A percentile compares a stretch with the other conserved stretches of the same genome.
These are phyloP conservation scores for Lodderomyces beijingensis DNA, from an alignment of 1,139 yeast species.

Conservation along the genomic window DNA sequence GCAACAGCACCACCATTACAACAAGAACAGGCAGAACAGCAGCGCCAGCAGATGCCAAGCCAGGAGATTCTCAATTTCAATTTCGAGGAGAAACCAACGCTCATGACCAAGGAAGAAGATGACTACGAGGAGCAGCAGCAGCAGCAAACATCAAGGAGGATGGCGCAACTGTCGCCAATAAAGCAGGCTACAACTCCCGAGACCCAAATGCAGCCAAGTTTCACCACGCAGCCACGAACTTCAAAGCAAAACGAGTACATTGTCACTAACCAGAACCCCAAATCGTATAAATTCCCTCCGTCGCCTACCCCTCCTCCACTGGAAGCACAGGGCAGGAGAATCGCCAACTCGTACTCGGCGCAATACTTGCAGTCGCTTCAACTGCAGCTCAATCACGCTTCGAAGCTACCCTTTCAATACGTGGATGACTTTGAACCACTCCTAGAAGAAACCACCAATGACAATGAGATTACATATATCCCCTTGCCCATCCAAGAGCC, in stretches of 20 bases:
- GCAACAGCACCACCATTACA: constrained; percentile 1
- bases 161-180: constrained; percentile 12
- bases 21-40: constrained; percentile 3
- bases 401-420: constrained; percentile 19
- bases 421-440: constrained; percentile 43
- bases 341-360: constrained; percentile 35
- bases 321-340: constrained; percentile 13
- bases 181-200: constrained; percentile 9
- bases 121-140: neutral
- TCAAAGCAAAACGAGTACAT: constrained; percentile 30
- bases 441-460: constrained; percentile 11
- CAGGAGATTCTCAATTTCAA: constrained; percentile 14
- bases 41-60: constrained; percentile 6
- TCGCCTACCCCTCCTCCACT: constrained; percentile 25
- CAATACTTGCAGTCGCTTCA: constrained; percentile 40
- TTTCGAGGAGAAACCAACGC: constrained; percentile 13
- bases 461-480: constrained; percentile 24
- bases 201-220: constrained; percentile 7
- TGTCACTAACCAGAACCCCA: constrained; percentile 37
- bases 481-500: constrained; percentile 44
- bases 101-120: constrained; percentile 19
- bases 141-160: neutral
- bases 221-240: constrained; percentile 10
- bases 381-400: constrained; percentile 12
- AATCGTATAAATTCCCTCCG: constrained; percentile 48